Percentiles rank a stretch among this genome's conserved stretches.
Evolutionary conservation across 1,284 basidiomycete genomes (phyloP).

Genomic region (Apiotrichum sp.): DNA sequence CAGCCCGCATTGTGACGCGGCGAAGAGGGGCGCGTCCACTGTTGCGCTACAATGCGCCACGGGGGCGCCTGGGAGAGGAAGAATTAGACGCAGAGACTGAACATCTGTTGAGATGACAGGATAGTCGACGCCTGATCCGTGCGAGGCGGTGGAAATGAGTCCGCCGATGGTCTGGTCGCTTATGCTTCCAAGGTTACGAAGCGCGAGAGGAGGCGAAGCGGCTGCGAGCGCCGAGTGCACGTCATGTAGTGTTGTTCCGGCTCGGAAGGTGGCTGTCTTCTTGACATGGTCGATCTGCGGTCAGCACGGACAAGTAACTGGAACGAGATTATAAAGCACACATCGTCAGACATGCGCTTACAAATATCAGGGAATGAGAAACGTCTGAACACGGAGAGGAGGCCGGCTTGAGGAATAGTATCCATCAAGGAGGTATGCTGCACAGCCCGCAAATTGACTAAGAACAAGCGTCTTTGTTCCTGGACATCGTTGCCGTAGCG

Average conservation of each 20-base stretch:
- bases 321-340: background rate
- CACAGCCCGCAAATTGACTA: too few relatives aligned
- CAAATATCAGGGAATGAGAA: too few relatives aligned
- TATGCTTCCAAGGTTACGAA: slow-evolving; percentile 92
- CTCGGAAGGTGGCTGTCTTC: slow-evolving; percentile 56
- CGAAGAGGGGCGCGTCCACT: slow-evolving; percentile 70
- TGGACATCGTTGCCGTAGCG: too few relatives aligned
- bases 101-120: slow-evolving; percentile 81
- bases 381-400: too few relatives aligned
- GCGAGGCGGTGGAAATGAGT: slow-evolving; percentile 87
- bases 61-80: slow-evolving; percentile 35
- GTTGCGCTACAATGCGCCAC: slow-evolving; percentile 24
- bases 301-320: background rate
- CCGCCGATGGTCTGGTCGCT: slow-evolving; percentile 96
- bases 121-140: slow-evolving; percentile 78
- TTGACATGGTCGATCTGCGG: slow-evolving; percentile 66
- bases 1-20: slow-evolving; percentile 85
- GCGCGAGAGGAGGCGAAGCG: slow-evolving; percentile 61
- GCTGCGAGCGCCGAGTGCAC: slow-evolving; percentile 61
- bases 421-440: too few relatives aligned
- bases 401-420: too few relatives aligned
- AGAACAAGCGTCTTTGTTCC: too few relatives aligned
- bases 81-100: slow-evolving; percentile 63
- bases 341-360: too few relatives aligned
- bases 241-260: slow-evolving; percentile 69